A percentile compares a stretch with the other conserved stretches of the same genome.
phyloP scores from a whole-genome alignment of 2,329 filamentous ascomycete species.

The Penicillium janthinellum region DNA sequence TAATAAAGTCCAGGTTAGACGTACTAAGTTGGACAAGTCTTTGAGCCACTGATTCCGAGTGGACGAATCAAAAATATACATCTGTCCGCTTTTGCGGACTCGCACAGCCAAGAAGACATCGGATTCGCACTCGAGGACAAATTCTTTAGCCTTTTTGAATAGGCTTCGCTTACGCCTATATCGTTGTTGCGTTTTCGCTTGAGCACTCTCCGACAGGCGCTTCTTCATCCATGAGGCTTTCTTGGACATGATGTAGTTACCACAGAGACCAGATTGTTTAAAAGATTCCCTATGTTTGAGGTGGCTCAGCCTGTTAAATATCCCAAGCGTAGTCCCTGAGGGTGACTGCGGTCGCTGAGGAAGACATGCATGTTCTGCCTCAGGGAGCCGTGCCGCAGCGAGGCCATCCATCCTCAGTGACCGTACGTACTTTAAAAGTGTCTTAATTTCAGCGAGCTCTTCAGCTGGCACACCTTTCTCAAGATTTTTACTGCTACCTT shows the following conservation, averaged over 20 bases:
- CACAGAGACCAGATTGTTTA: neutral
- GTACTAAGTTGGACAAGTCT: neutral
- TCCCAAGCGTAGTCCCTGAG: neutral
- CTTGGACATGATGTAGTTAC: neutral
- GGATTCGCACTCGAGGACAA: neutral
- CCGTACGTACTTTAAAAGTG: neutral
- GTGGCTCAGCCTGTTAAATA: neutral
- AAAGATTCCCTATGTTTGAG: neutral
- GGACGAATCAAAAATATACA: neutral
- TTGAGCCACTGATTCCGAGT: neutral
- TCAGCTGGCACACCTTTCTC: neutral
- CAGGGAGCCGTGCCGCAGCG: slow-evolving; percentile 2
- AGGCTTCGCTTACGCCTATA: slow-evolving; percentile 2
- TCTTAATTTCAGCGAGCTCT: neutral
- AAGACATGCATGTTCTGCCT: neutral
- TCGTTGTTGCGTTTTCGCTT: slow-evolving; percentile 1
- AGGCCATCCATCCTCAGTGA: neutral
- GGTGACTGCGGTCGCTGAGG: neutral
- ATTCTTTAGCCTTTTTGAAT: slow-evolving; percentile 8
- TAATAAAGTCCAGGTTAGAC: too few species aligned
- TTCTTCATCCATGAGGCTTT: neutral
- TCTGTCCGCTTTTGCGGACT: neutral
- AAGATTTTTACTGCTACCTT: neutral
- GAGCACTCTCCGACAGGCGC: neutral
- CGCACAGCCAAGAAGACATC: neutral